Evolutionary conservation across 768 basidiomycete genomes (phyloP).

Genomic region (Xanthoconium stramineum): DNA sequence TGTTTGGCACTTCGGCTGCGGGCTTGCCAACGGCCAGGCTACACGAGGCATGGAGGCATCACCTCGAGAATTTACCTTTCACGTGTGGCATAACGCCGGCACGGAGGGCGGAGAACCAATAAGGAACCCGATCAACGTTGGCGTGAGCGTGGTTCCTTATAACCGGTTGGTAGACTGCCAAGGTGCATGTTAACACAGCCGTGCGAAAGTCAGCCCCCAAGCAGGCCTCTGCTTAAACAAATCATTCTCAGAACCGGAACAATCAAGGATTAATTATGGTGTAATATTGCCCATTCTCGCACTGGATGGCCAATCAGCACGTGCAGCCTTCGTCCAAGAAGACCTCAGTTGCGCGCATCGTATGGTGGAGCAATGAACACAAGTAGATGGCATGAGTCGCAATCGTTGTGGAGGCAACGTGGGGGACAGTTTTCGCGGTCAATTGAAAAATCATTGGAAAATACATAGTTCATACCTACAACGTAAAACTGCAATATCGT

Average conservation of each 20-base stretch:
- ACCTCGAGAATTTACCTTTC: neutral
- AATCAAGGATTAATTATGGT: neutral
- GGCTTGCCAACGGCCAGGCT: constrained; percentile 15
- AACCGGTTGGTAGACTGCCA: constrained; percentile 7
- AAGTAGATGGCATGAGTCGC: neutral
- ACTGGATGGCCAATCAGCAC: constrained; percentile 2
- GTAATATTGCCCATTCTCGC: neutral
- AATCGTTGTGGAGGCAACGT: neutral
- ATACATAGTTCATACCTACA: constrained; percentile 12
- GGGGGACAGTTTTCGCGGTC: neutral
- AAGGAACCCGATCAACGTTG: neutral
- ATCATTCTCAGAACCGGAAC: neutral
- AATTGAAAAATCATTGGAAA: neutral
- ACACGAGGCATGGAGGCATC: constrained; percentile 15
- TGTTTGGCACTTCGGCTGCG: neutral
- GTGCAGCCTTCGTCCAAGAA: neutral
- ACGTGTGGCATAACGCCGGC: neutral
- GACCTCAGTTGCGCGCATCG: neutral
- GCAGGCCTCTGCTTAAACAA: too few relatives aligned
- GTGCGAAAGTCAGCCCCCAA: neutral
- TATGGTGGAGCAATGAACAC: neutral
- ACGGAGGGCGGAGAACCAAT: neutral
- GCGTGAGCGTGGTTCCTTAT: constrained; percentile 2
- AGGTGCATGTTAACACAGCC: neutral
- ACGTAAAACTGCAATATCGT: neutral